Conservation (phyloP, 257 asterid species). For the Solanum pennellii region DNA sequence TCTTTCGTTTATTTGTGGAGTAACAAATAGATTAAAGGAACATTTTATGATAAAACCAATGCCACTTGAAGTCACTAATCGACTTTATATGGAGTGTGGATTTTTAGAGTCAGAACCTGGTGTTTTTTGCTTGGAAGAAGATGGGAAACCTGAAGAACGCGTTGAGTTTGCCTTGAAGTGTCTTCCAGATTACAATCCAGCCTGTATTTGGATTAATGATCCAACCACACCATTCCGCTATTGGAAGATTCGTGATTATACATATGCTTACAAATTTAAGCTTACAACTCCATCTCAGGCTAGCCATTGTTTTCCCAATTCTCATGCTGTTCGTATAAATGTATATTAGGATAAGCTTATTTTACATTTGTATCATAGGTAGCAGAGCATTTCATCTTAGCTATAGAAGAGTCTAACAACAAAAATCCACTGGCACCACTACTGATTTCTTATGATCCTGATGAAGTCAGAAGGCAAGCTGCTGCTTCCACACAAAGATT, state of each 20-base stretch:
- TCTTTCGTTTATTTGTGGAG: not conserved
- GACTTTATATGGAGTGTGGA: not conserved
- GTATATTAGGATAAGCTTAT: not conserved
- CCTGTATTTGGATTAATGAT: slow-evolving; percentile 45
- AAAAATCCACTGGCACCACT: slow-evolving; percentile 59
- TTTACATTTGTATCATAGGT: slow-evolving; percentile 30
- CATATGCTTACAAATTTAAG: slow-evolving; percentile 79
- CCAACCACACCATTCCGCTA: slow-evolving; percentile 56
- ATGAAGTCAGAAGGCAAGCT: slow-evolving; percentile 75
- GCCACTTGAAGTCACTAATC: not conserved
- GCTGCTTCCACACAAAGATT: slow-evolving; percentile 82
- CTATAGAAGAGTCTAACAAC: slow-evolving; percentile 59
- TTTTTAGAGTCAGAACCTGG: slow-evolving; percentile 65
- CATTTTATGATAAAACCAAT: not conserved
- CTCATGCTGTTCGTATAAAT: not conserved
- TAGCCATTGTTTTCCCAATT: slow-evolving; percentile 20
- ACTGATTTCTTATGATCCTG: slow-evolving; percentile 71
- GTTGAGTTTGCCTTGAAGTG: slow-evolving; percentile 68
- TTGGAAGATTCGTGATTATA: slow-evolving; percentile 96
- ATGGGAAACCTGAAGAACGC: slow-evolving; percentile 57
- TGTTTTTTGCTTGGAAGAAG: slow-evolving; percentile 57
- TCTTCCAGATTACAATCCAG: slow-evolving; percentile 74
- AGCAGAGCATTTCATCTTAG: slow-evolving; percentile 81
- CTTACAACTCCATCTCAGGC: slow-evolving; percentile 75
- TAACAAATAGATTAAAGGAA: no score